phyloP scores from a whole-genome alignment of 805 yeast species.

The Yarrowia yakushimensis region DNA sequence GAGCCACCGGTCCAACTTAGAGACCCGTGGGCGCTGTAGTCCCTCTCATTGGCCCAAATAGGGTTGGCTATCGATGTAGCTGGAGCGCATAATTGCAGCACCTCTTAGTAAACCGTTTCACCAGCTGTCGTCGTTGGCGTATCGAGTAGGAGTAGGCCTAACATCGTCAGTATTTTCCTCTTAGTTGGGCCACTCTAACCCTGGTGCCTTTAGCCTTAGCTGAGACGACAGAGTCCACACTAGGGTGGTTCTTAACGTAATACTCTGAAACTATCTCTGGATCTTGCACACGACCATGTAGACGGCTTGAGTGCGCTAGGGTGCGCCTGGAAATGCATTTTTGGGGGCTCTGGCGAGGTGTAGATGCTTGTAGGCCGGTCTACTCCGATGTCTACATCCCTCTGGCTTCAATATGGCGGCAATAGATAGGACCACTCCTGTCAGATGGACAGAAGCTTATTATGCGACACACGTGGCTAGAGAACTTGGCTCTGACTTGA shows the following conservation, averaged over 20 bases:
- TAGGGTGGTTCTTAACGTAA: conserved; percentile 14
- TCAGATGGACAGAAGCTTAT: background rate
- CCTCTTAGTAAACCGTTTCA: conserved; percentile 2
- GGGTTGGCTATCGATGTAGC: background rate
- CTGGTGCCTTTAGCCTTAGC: conserved; percentile 2
- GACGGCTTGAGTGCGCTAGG: background rate
- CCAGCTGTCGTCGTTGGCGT: too few relatives aligned
- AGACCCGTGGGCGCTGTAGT: background rate
- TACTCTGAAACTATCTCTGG: background rate
- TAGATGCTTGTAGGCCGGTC: background rate
- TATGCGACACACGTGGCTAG: conserved; percentile 24
- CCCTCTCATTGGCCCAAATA: conserved; percentile 6
- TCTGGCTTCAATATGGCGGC: background rate
- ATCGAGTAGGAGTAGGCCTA: too few relatives aligned
- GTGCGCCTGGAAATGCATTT: background rate
- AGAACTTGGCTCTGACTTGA: conserved; percentile 7
- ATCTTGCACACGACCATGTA: background rate
- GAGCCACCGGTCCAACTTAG: background rate
- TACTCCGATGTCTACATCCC: background rate
- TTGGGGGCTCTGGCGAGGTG: background rate
- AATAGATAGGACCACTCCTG: background rate
- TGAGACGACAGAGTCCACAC: background rate
- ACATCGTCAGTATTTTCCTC: background rate
- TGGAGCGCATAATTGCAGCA: conserved; percentile 11
- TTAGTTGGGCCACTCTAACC: background rate